Evolutionary conservation across 192 early-diverging fungal genomes (phyloP).

Genomic region (Coemansia sp.): DNA sequence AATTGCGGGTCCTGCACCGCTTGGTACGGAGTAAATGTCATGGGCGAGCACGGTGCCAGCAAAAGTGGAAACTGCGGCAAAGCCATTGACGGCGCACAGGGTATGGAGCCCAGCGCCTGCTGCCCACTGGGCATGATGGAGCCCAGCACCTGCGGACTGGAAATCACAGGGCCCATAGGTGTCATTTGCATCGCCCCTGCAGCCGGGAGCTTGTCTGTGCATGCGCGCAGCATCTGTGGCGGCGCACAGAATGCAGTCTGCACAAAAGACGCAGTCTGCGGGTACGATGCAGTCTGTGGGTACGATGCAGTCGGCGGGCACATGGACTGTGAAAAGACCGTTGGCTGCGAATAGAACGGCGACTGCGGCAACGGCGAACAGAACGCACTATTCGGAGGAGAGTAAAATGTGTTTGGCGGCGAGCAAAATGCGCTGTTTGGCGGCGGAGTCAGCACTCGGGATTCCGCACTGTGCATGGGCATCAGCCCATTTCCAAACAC

Average conservation of each 20-base stretch:
- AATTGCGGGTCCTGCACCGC: constrained; percentile 1
- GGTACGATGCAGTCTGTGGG: background rate
- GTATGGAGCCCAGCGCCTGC: background rate
- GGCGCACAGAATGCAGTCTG: background rate
- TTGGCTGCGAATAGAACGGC: background rate
- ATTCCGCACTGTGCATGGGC: background rate
- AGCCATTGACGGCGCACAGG: too few relatives aligned
- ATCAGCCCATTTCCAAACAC: background rate
- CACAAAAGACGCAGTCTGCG: background rate
- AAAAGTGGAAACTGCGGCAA: constrained; percentile 23
- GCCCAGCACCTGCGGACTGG: background rate
- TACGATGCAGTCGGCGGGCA: background rate
- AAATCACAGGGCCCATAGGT: background rate
- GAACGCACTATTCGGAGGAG: background rate
- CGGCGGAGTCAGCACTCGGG: background rate
- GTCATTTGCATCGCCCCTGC: background rate
- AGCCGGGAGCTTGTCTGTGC: constrained; percentile 1
- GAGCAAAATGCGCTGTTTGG: background rate
- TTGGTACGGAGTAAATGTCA: constrained; percentile 10
- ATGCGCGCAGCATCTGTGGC: background rate
- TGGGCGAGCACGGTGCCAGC: constrained; percentile 42
- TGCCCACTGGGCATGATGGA: background rate
- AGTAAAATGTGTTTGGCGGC: background rate
- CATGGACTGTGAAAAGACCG: background rate
- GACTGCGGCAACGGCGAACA: background rate